Evolutionary conservation across 805 yeast species (phyloP).

Genomic region (Saturnispora kantuleensis): DNA sequence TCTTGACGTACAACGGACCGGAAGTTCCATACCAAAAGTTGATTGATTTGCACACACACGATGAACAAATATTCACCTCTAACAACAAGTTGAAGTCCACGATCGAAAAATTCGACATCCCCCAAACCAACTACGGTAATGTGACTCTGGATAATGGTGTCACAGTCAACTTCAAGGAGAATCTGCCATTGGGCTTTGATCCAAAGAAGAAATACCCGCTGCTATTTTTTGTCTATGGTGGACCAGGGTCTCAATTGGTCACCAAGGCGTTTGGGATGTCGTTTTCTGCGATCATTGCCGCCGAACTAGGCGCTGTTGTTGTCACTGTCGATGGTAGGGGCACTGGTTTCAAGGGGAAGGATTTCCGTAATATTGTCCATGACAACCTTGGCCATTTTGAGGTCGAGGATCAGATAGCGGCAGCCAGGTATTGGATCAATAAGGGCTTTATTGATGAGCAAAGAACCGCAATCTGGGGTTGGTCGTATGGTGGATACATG

Average conservation of each 20-base stretch:
- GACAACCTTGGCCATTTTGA: constrained; percentile 77
- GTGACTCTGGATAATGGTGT: constrained; percentile 35
- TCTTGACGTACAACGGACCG: constrained; percentile 73
- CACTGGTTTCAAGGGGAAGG: constrained; percentile 79
- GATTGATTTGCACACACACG: constrained; percentile 38
- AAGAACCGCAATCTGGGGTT: constrained; percentile 87
- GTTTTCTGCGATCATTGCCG: constrained; percentile 69
- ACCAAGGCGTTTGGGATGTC: constrained; percentile 45
- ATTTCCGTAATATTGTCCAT: constrained; percentile 70
- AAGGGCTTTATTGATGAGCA: constrained; percentile 56
- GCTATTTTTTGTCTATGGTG: constrained; percentile 85
- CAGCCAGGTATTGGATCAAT: constrained; percentile 62
- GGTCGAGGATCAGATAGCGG: constrained; percentile 76
- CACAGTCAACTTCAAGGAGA: constrained; percentile 53
- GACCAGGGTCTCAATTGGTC: constrained; percentile 89
- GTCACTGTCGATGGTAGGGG: constrained; percentile 97
- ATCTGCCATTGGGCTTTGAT: constrained; percentile 67
- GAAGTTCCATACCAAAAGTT: constrained; percentile 69
- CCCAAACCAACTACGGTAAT: constrained; percentile 43
- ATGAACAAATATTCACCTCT: constrained; percentile 34
- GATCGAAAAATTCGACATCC: constrained; percentile 42
- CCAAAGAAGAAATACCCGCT: constrained; percentile 61
- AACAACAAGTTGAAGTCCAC: constrained; percentile 34
- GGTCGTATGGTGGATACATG: constrained; percentile 96
- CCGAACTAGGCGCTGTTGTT: constrained; percentile 72